Conservation (phyloP, 1,284 basidiomycete genomes). For the Fomitopsis palustris region DNA sequence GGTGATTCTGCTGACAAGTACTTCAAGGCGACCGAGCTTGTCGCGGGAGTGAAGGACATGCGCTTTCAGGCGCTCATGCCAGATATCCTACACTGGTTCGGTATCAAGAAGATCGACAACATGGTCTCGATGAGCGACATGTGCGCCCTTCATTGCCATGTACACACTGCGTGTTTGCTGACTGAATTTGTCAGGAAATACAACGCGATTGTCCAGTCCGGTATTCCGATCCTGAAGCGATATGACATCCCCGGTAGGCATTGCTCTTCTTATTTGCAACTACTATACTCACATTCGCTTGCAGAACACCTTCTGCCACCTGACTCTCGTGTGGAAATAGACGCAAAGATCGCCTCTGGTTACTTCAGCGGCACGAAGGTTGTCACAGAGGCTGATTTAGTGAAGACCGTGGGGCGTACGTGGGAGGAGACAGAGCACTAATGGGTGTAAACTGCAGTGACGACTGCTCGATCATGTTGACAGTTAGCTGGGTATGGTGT, state of each 20-base stretch:
- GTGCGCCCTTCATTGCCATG: slow-evolving; percentile 35
- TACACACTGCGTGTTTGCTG: background rate
- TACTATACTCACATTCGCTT: background rate
- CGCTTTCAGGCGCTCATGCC: slow-evolving; percentile 96
- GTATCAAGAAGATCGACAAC: slow-evolving; percentile 84
- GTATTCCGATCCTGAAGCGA: slow-evolving; percentile 79
- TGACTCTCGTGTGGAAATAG: slow-evolving; percentile 93
- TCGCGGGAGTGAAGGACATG: slow-evolving; percentile 96
- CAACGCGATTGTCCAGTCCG: slow-evolving; percentile 85
- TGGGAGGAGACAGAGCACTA: slow-evolving; percentile 85
- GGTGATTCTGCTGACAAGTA: slow-evolving; percentile 92
- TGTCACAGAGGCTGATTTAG: slow-evolving; percentile 71
- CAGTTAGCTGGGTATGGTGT: background rate
- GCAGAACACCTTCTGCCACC: slow-evolving; percentile 81
- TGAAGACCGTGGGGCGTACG: slow-evolving; percentile 84
- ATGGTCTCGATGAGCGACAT: slow-evolving; percentile 94
- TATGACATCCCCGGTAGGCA: slow-evolving; percentile 78
- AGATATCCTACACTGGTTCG: slow-evolving; percentile 93
- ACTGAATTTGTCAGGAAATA: slow-evolving; percentile 71
- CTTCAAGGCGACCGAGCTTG: slow-evolving; percentile 90
- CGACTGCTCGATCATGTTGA: background rate
- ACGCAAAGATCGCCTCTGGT: slow-evolving; percentile 91
- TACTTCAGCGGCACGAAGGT: slow-evolving; percentile 85
- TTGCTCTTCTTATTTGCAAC: slow-evolving; percentile 5
- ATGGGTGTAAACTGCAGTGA: background rate